Conservation (phyloP, 306 rosid species). For the Argentina anserina region DNA sequence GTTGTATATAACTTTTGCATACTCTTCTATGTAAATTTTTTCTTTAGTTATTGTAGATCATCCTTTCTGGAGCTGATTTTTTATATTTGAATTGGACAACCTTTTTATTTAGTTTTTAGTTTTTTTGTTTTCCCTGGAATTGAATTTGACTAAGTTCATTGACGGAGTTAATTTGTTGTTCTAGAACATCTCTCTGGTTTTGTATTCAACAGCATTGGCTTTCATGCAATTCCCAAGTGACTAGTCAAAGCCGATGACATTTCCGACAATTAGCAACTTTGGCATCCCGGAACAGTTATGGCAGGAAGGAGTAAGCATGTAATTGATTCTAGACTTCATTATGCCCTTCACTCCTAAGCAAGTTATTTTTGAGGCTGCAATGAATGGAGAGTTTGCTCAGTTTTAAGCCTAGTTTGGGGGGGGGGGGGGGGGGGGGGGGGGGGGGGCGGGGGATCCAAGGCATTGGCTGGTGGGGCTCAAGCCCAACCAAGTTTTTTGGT, state of each 20-base stretch:
- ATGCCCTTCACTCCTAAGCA: not conserved
- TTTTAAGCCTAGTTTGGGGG: not conserved
- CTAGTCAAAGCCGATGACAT: not conserved
- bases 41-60: conserved; percentile 37
- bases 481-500: no score
- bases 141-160: not conserved
- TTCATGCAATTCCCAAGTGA: not conserved
- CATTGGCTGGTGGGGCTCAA: no score
- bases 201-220: not conserved
- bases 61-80: conserved; percentile 9
- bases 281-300: not conserved
- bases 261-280: not conserved
- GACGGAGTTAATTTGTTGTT: not conserved
- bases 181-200: not conserved
- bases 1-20: conserved; percentile 41
- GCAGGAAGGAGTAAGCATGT: not conserved
- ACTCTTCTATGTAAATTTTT: conserved; percentile 41
- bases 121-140: not conserved
- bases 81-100: conserved; percentile 13
- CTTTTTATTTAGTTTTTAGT: not conserved
- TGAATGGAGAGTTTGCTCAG: not conserved
- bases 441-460: no score
- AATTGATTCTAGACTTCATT: not conserved
- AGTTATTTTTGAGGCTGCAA: not conserved
- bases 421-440: no score